Percentiles rank a stretch among this genome's conserved stretches.
Evolutionary conservation across 2,329 filamentous ascomycete genomes (phyloP).

Genomic region (Didymella pinodella): DNA sequence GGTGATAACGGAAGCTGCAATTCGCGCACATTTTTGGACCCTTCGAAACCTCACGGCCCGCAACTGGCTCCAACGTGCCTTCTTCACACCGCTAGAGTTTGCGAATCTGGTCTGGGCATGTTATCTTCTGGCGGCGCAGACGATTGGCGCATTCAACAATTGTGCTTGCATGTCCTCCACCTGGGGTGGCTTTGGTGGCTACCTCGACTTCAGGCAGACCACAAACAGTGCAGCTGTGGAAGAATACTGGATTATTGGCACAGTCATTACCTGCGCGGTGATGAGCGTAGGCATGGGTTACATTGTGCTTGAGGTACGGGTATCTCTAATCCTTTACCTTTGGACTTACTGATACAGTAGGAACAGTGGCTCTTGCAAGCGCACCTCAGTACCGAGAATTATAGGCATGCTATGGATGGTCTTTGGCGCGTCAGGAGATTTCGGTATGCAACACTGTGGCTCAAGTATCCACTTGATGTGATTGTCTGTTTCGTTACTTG

Average conservation of each 20-base stretch:
- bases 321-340: neutral
- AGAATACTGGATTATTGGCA: slow-evolving; percentile 44
- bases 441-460: slow-evolving; percentile 26
- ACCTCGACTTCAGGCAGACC: slow-evolving; percentile 46
- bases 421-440: slow-evolving; percentile 35
- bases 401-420: slow-evolving; percentile 29
- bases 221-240: slow-evolving; percentile 33
- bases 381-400: slow-evolving; percentile 44
- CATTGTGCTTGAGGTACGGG: slow-evolving; percentile 39
- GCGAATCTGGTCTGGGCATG: slow-evolving; percentile 48
- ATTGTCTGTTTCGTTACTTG: slow-evolving; percentile 20
- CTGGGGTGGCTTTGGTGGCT: slow-evolving; percentile 50
- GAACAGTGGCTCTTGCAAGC: slow-evolving; percentile 45
- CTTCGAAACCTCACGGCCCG: slow-evolving; percentile 20
- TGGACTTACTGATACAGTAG: neutral
- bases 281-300: slow-evolving; percentile 45
- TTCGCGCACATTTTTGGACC: slow-evolving; percentile 14
- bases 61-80: slow-evolving; percentile 35
- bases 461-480: slow-evolving; percentile 23
- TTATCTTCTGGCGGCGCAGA: slow-evolving; percentile 52
- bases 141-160: slow-evolving; percentile 51
- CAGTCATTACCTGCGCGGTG: slow-evolving; percentile 32
- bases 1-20: neutral
- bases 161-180: slow-evolving; percentile 52
- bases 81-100: slow-evolving; percentile 47